Conservation (phyloP, 2,329 filamentous ascomycete species). For the Botrytis medusae region DNA sequence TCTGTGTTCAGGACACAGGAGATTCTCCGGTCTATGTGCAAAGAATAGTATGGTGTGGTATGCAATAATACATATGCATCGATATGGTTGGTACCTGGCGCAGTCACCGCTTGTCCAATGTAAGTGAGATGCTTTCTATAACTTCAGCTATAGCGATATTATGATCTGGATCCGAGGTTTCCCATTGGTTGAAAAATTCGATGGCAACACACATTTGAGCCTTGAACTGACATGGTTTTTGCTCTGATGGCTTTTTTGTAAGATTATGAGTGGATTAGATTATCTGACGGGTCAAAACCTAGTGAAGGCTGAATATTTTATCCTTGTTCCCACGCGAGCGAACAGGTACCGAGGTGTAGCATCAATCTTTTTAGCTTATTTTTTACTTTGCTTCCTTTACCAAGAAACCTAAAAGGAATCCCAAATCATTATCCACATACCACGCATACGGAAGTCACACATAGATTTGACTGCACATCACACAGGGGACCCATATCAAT, state of each 20-base stretch:
- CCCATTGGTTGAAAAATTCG: background rate
- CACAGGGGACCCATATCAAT: conserved; percentile 8
- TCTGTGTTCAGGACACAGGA: background rate
- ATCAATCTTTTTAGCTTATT: background rate
- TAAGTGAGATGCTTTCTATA: conserved; percentile 11
- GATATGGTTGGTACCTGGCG: conserved; percentile 10
- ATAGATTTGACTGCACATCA: conserved; percentile 15
- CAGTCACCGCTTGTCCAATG: conserved; percentile 23
- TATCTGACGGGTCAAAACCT: background rate
- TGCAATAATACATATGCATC: conserved; percentile 1
- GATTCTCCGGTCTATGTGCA: background rate
- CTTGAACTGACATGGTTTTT: conserved; percentile 5
- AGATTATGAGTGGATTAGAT: conserved; percentile 12
- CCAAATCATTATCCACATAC: conserved; percentile 8
- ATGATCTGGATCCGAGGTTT: background rate
- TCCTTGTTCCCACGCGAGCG: conserved; percentile 16
- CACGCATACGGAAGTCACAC: background rate
- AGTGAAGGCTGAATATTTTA: conserved; percentile 15
- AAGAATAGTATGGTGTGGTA: background rate
- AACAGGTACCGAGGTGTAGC: conserved; percentile 13
- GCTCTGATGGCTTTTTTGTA: conserved; percentile 1
- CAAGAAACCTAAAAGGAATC: background rate
- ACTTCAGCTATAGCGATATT: conserved; percentile 21
- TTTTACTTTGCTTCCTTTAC: background rate
- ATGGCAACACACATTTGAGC: conserved; percentile 15